Conservation (phyloP, 2,329 filamentous ascomycete genomes). For the Hymenotorrendiella dingleyae region DNA sequence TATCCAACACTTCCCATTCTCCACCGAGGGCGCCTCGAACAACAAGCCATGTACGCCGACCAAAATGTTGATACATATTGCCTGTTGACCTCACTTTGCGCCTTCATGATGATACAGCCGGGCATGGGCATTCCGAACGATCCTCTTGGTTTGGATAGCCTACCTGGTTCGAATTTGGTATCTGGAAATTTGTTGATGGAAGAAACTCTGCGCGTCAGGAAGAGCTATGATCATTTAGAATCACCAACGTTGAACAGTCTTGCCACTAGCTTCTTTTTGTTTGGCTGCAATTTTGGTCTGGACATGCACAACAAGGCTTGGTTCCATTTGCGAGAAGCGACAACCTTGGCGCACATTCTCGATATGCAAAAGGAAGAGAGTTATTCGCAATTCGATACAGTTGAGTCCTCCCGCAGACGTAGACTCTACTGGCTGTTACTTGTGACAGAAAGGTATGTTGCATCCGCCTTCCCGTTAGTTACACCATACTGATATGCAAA, state of each 20-base stretch:
- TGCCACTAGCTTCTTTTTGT: constrained; percentile 74
- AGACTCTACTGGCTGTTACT: constrained; percentile 70
- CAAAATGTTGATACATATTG: constrained; percentile 59
- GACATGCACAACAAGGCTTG: constrained; percentile 72
- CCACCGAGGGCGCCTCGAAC: constrained; percentile 51
- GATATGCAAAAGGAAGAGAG: constrained; percentile 57
- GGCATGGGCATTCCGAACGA: constrained; percentile 59
- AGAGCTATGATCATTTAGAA: constrained; percentile 55
- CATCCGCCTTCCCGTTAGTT: not conserved
- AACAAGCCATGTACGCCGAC: constrained; percentile 55
- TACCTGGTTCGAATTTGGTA: constrained; percentile 51
- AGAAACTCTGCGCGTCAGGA: constrained; percentile 59
- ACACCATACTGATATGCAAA: constrained; percentile 8
- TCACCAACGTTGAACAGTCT: constrained; percentile 51
- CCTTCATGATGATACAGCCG: constrained; percentile 64
- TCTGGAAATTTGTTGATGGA: constrained; percentile 62
- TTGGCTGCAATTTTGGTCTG: constrained; percentile 64
- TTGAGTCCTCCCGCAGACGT: constrained; percentile 57
- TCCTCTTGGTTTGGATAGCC: constrained; percentile 48
- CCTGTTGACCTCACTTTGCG: constrained; percentile 56
- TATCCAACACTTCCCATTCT: constrained; percentile 59
- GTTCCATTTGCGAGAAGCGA: constrained; percentile 73
- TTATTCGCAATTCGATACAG: constrained; percentile 52
- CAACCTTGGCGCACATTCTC: constrained; percentile 58
- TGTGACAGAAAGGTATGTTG: constrained; percentile 58